Base-by-base conservation (phyloP, 768 basidiomycete genomes). In the Amanita molliuscula region DNA sequence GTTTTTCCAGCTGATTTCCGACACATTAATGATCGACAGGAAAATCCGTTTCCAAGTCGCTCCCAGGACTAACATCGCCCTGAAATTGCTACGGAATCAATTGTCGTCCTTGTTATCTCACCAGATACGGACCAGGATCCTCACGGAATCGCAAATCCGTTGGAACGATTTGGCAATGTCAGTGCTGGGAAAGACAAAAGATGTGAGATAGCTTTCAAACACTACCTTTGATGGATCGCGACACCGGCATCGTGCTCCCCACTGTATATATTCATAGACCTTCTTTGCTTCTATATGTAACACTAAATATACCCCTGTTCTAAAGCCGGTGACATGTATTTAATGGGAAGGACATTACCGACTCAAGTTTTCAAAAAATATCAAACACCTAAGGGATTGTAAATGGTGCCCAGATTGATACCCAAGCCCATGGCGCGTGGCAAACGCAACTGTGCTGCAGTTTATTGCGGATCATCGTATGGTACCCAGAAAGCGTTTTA, bases 401-500 rank as follows among this genome's bases (percentile, higher is more conserved):
- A 34, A 31, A 31, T n/a, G n/a, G n/a, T n/a, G n/a, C n/a, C n/a
- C n/a, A n/a, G n/a, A 3, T 21, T 11, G 7, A 11, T n/a, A 6
- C 11, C 23, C 15, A 15, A 13, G 23, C n/a, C 26, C 29, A 26
- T 31, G 18, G 41, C 15, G 21, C 6, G 5, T 15, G 38, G 28
- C 16, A 49, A 52, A 56, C 36, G 52, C 62, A 28, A 74, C n/a
- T 34, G 77, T 5, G 72, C 88, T n/a, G 82, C 85, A 3, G 89
- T 92, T 4, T 92, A 86, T 58, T 95, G 93, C 61, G 93, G 80
- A 6, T 85, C 91, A 0, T 85, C 81, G 0, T 58, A 72, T 0
- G 91, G 92, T 21, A 76, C 68, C 29, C 67, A 75, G 45, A 66
- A 74, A 8, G 80, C 81, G 1, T 92, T 78, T 61, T 65, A 72